Percentiles rank a stretch among this genome's conserved stretches.
Conservation (phyloP, 1,139 yeast species). For the Entelexis paramagnoliae region DNA sequence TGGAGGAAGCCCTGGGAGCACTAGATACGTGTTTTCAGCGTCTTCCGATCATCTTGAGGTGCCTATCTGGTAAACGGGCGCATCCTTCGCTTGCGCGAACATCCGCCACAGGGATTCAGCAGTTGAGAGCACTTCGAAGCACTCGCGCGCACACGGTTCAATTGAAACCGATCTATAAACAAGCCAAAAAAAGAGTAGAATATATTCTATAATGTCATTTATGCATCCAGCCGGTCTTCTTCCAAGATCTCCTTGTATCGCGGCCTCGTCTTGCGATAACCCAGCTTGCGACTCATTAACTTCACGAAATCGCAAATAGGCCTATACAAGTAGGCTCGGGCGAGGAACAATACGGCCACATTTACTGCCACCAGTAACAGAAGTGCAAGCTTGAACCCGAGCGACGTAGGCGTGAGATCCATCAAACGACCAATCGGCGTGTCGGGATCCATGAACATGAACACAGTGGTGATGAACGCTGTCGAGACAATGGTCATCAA, state of each 20-base stretch:
- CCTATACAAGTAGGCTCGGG: conserved; percentile 37
- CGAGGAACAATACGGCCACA: conserved; percentile 39
- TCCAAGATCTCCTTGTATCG: conserved; percentile 30
- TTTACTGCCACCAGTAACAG: conserved; percentile 43
- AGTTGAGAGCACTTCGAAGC: too few species aligned
- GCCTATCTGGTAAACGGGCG: too few species aligned
- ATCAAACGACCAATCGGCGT: conserved; percentile 54
- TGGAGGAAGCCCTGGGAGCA: conserved; percentile 38
- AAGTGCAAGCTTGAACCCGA: conserved; percentile 43
- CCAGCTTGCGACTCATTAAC: neutral
- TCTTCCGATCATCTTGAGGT: neutral
- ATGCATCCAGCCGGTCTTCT: conserved; percentile 9
- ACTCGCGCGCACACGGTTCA: too few species aligned
- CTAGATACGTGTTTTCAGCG: neutral
- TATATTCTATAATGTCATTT: neutral
- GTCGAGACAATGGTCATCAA: conserved; percentile 50
- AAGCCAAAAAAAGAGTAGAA: neutral
- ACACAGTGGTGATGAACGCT: conserved; percentile 38
- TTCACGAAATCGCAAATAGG: conserved; percentile 26
- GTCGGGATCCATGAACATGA: conserved; percentile 32
- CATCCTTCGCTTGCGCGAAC: too few species aligned
- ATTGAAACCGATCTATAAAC: too few species aligned
- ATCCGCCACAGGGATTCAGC: too few species aligned
- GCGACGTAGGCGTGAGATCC: conserved; percentile 59
- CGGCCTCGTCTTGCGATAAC: conserved; percentile 27